Percentiles rank a stretch among this genome's conserved stretches.
These are phyloP conservation scores for Chenopodium album DNA, from an alignment of 148 eudicot species.

Conservation along the genomic window DNA sequence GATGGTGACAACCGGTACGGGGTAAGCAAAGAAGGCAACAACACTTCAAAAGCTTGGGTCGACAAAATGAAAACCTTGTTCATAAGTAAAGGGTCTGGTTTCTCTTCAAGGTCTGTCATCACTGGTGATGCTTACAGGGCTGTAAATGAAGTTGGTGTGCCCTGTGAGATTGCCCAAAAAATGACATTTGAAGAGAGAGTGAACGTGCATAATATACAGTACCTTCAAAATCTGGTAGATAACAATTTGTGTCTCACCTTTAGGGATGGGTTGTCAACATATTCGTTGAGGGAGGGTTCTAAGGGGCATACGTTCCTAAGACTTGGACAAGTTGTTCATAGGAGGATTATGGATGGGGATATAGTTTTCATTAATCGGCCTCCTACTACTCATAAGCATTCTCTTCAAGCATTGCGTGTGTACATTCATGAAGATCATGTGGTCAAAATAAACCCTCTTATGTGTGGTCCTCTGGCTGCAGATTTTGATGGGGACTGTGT, in stretches of 20 bases:
- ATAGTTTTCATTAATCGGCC: constrained; percentile 89
- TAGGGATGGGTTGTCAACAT: constrained; percentile 67
- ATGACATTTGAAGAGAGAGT: constrained; percentile 91
- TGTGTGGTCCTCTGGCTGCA: constrained; percentile 94
- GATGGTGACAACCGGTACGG: constrained; percentile 68
- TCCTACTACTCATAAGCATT: constrained; percentile 95
- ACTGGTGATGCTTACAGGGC: constrained; percentile 85
- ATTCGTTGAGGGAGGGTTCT: constrained; percentile 85
- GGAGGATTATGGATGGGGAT: constrained; percentile 94
- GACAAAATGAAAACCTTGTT: constrained; percentile 91
- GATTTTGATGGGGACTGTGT: constrained; percentile 97
- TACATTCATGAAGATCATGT: constrained; percentile 85
- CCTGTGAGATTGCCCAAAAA: constrained; percentile 79
- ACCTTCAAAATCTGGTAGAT: constrained; percentile 75
- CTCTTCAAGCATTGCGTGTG: constrained; percentile 75
- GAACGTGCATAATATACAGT: constrained; percentile 61
- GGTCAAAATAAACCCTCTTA: constrained; percentile 82
- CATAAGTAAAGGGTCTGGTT: constrained; percentile 92
- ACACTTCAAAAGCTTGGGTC: constrained; percentile 88
- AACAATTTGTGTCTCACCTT: constrained; percentile 74
- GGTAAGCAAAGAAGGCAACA: constrained; percentile 43
- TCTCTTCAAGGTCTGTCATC: constrained; percentile 91
- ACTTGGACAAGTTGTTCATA: constrained; percentile 78
- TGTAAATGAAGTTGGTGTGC: constrained; percentile 84
- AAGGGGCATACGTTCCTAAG: constrained; percentile 87